A percentile compares a stretch with the other conserved stretches of the same genome.
Conservation (phyloP, 441 rosid species). For the Populus tomentosa region DNA sequence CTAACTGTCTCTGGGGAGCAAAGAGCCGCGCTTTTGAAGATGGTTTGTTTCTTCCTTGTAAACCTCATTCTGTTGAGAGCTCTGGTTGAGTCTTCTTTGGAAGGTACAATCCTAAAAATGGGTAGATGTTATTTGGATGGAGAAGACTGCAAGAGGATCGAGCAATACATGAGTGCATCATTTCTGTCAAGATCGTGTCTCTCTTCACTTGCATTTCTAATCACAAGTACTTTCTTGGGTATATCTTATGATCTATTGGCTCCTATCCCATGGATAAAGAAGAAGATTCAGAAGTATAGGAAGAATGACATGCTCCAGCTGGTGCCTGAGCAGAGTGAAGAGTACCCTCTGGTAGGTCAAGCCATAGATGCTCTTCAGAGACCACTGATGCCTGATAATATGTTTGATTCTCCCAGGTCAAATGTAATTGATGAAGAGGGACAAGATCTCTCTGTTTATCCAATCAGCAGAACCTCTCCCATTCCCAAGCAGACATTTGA, state of each 20-base stretch:
- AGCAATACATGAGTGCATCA: constrained; percentile 92
- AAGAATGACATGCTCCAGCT: constrained; percentile 96
- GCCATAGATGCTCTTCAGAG: constrained; percentile 50
- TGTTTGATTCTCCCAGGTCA: constrained; percentile 55
- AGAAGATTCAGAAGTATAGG: constrained; percentile 71
- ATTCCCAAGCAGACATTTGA: constrained; percentile 93
- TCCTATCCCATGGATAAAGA: constrained; percentile 97
- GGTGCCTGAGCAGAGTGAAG: constrained; percentile 86
- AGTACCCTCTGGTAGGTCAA: constrained; percentile 68
- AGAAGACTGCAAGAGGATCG: constrained; percentile 94
- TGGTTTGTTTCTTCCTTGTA: constrained; percentile 98
- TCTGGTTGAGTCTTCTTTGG: constrained; percentile 86
- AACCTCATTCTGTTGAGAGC: constrained; percentile 85
- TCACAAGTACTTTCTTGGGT: constrained; percentile 84
- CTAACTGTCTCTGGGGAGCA: constrained; percentile 88
- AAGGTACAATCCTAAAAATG: constrained; percentile 75
- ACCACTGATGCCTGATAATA: constrained; percentile 63
- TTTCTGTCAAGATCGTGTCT: constrained; percentile 87
- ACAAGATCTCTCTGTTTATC: constrained; percentile 77
- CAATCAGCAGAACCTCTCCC: constrained; percentile 75
- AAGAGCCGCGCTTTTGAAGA: constrained; percentile 87
- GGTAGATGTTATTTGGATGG: constrained; percentile 94
- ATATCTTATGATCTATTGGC: constrained; percentile 87
- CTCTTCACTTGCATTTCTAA: constrained; percentile 88
- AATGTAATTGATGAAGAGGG: constrained; percentile 45